Conservation (phyloP, 1,139 yeast species). For the Blastobotrys apis region DNA sequence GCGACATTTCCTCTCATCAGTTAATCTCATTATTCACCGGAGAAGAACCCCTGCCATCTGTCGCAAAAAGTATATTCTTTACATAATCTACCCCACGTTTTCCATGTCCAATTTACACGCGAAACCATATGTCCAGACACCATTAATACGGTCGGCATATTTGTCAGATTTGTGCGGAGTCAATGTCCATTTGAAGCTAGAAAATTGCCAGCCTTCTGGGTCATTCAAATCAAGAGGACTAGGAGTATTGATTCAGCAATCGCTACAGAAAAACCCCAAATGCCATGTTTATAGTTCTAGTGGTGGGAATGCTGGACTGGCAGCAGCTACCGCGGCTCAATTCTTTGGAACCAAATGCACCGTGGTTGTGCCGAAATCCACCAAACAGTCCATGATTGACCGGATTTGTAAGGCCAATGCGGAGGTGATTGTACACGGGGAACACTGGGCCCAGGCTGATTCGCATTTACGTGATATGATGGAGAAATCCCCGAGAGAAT, state of each 20-base stretch:
- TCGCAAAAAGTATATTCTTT: too few relatives aligned
- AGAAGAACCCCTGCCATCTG: too few relatives aligned
- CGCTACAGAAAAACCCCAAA: slow-evolving; percentile 21
- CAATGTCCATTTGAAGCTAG: slow-evolving; percentile 55
- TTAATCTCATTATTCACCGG: too few relatives aligned
- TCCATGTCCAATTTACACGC: too few relatives aligned
- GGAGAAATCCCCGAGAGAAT: slow-evolving; percentile 31
- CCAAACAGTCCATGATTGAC: slow-evolving; percentile 41
- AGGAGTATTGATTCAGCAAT: slow-evolving; percentile 37
- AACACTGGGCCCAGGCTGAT: slow-evolving; percentile 66
- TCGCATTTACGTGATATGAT: slow-evolving; percentile 43
- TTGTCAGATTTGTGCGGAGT: slow-evolving; percentile 39
- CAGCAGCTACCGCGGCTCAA: slow-evolving; percentile 61
- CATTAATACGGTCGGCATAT: slow-evolving; percentile 28
- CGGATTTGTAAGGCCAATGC: slow-evolving; percentile 50
- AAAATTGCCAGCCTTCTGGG: slow-evolving; percentile 66
- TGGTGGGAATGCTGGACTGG: slow-evolving; percentile 79
- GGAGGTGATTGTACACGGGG: slow-evolving; percentile 50
- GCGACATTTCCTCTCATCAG: too few relatives aligned
- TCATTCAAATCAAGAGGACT: slow-evolving; percentile 69
- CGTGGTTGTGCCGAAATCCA: slow-evolving; percentile 57
- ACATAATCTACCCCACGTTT: too few relatives aligned
- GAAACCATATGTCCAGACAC: slow-evolving; percentile 26
- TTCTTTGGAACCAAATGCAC: slow-evolving; percentile 50
- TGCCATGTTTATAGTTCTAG: slow-evolving; percentile 60